A percentile compares a stretch with the other conserved stretches of the same genome.
phyloP scores from a whole-genome alignment of 257 asterid genomes.

The Paraleonurus japonicus region DNA sequence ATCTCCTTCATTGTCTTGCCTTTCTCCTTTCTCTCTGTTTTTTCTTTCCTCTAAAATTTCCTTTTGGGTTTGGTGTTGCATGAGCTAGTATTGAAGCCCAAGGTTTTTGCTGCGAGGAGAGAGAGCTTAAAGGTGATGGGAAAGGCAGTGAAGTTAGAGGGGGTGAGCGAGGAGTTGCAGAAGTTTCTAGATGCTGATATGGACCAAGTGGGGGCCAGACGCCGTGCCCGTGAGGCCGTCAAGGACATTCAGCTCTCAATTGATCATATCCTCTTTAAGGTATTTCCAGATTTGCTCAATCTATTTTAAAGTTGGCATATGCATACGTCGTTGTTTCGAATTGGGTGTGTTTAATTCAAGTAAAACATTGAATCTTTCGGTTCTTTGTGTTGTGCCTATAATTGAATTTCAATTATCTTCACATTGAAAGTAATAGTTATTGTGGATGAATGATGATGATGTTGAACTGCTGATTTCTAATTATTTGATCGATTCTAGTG shows the following conservation, averaged over 20 bases:
- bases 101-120: slow-evolving; percentile 8
- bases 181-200: slow-evolving; percentile 67
- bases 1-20: too few relatives aligned
- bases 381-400: background rate
- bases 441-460: background rate
- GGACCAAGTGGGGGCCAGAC: slow-evolving; percentile 73
- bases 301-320: background rate
- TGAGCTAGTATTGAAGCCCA: slow-evolving; percentile 18
- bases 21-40: background rate
- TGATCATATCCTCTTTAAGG: slow-evolving; percentile 91
- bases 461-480: background rate
- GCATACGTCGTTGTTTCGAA: too few relatives aligned
- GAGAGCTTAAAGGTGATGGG: slow-evolving; percentile 39
- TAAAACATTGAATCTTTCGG: slow-evolving; percentile 5
- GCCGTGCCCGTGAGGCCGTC: slow-evolving; percentile 86
- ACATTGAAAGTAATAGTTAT: background rate
- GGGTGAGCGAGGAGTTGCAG: slow-evolving; percentile 58
- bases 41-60: background rate
- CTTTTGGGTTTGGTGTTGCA: background rate
- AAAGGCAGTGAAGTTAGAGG: slow-evolving; percentile 47
- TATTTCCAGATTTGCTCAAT: slow-evolving; percentile 13
- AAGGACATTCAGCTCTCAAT: slow-evolving; percentile 79
- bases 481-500: background rate
- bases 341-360: background rate
- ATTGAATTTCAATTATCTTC: background rate